Percentiles rank a stretch among this genome's conserved stretches.
These are phyloP conservation scores for Kwoniella sp. DNA, from an alignment of 768 basidiomycete species.

Conservation along the genomic window DNA sequence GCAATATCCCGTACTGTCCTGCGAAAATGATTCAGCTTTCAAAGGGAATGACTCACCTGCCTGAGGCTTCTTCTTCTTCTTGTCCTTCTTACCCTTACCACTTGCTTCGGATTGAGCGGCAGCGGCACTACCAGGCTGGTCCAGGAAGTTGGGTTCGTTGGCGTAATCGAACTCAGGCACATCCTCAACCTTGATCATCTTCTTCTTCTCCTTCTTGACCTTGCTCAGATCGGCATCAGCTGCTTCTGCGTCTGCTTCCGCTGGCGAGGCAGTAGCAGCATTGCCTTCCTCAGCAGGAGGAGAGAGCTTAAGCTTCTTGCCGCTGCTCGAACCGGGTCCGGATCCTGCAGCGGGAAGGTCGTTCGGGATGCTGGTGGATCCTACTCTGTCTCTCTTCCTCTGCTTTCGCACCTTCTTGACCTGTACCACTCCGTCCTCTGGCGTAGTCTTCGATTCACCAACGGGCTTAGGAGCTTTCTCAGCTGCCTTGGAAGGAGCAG, in stretches of 20 bases:
- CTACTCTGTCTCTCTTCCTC: slow-evolving; percentile 65
- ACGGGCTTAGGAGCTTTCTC: neutral
- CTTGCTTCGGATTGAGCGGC: neutral
- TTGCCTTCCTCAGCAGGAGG: slow-evolving; percentile 16
- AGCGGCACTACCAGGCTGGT: slow-evolving; percentile 55
- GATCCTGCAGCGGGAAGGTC: neutral
- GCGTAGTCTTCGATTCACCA: slow-evolving; percentile 35
- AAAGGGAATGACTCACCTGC: slow-evolving; percentile 18
- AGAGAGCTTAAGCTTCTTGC: slow-evolving; percentile 30
- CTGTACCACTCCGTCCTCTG: slow-evolving; percentile 70
- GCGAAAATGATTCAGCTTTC: neutral
- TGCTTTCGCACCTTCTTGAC: slow-evolving; percentile 69
- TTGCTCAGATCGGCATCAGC: neutral
- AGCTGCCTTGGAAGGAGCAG: neutral
- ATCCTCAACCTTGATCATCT: slow-evolving; percentile 28
- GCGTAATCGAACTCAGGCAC: slow-evolving; percentile 71
- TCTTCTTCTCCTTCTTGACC: slow-evolving; percentile 27
- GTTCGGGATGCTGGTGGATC: slow-evolving; percentile 12
- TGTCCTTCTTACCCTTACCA: slow-evolving; percentile 60
- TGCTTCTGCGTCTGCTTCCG: neutral
- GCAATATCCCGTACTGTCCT: neutral
- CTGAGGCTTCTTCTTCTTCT: slow-evolving; percentile 58
- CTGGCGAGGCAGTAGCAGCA: slow-evolving; percentile 14
- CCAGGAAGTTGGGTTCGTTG: slow-evolving; percentile 70
- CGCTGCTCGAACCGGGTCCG: neutral